A percentile compares a stretch with the other conserved stretches of the same genome.
Conservation (phyloP, 2,329 filamentous ascomycete genomes). For the Colletotrichum paranaense region DNA sequence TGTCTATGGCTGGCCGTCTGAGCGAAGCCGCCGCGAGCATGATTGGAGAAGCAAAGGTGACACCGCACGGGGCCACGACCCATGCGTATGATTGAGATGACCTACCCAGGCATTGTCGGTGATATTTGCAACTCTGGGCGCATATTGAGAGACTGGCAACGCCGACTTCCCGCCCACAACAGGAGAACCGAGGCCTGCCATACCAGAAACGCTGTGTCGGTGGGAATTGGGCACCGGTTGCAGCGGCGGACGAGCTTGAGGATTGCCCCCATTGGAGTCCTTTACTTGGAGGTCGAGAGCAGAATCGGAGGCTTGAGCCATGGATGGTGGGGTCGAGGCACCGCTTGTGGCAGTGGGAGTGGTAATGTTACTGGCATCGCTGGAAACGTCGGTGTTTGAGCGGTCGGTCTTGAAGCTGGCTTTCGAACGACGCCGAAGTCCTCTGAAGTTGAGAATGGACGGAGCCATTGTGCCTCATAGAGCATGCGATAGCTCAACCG, state of each 20-base stretch:
- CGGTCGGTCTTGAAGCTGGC: slow-evolving; percentile 77
- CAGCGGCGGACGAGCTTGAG: slow-evolving; percentile 49
- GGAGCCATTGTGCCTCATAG: slow-evolving; percentile 60
- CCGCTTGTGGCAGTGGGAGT: slow-evolving; percentile 74
- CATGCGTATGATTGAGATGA: neutral
- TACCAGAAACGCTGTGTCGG: slow-evolving; percentile 73
- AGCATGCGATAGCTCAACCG: slow-evolving; percentile 10
- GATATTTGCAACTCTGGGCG: slow-evolving; percentile 83
- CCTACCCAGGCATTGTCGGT: slow-evolving; percentile 87
- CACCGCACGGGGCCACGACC: neutral
- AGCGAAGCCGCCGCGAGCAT: neutral
- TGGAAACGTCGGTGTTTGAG: slow-evolving; percentile 66
- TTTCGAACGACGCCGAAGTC: slow-evolving; percentile 80
- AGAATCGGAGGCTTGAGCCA: slow-evolving; percentile 73
- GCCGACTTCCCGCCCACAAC: slow-evolving; percentile 64
- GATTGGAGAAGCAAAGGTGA: slow-evolving; percentile 1
- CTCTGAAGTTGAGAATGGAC: slow-evolving; percentile 75
- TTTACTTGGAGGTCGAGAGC: slow-evolving; percentile 73
- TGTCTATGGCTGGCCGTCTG: slow-evolving; percentile 8
- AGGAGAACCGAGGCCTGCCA: slow-evolving; percentile 70
- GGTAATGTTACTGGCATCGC: slow-evolving; percentile 70
- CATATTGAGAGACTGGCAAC: slow-evolving; percentile 79
- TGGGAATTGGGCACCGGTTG: slow-evolving; percentile 56
- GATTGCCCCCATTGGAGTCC: slow-evolving; percentile 44
- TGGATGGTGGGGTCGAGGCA: slow-evolving; percentile 80